phyloP scores from a whole-genome alignment of 2,329 filamentous ascomycete genomes.

The Elsinoe necatrix region DNA sequence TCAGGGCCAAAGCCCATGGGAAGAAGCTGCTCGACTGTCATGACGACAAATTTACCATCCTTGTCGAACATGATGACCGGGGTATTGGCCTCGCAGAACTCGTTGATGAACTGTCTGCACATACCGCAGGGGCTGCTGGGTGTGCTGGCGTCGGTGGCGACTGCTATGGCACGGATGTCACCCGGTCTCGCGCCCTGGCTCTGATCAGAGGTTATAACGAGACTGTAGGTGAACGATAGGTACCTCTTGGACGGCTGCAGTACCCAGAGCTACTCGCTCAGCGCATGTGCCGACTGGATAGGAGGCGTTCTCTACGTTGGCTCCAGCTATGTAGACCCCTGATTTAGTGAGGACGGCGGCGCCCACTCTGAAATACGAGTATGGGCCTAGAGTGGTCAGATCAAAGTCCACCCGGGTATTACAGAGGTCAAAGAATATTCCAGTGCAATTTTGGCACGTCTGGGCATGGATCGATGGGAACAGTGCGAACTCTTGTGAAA shows the following conservation, averaged over 20 bases:
- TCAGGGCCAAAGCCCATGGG: slow-evolving; percentile 48
- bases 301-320: slow-evolving; percentile 86
- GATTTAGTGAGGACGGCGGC: slow-evolving; percentile 59
- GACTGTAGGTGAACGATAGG: background rate
- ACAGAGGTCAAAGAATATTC: background rate
- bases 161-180: slow-evolving; percentile 69
- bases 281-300: slow-evolving; percentile 96
- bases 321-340: slow-evolving; percentile 53
- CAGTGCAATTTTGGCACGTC: background rate
- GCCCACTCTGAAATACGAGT: slow-evolving; percentile 87
- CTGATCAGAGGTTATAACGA: background rate
- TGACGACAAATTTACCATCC: slow-evolving; percentile 61
- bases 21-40: slow-evolving; percentile 56
- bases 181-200: slow-evolving; percentile 32
- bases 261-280: slow-evolving; percentile 80
- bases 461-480: background rate
- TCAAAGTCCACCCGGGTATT: background rate
- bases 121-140: slow-evolving; percentile 69
- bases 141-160: slow-evolving; percentile 61
- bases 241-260: slow-evolving; percentile 53
- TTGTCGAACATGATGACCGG: slow-evolving; percentile 92
- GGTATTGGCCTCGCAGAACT: slow-evolving; percentile 47
- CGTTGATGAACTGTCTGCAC: slow-evolving; percentile 71
- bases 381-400: slow-evolving; percentile 50
- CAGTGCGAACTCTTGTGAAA: background rate